A percentile compares a stretch with the other conserved stretches of the same genome.
phyloP scores from a whole-genome alignment of 2,329 filamentous ascomycete species.

The Paracamarosporium sp. region DNA sequence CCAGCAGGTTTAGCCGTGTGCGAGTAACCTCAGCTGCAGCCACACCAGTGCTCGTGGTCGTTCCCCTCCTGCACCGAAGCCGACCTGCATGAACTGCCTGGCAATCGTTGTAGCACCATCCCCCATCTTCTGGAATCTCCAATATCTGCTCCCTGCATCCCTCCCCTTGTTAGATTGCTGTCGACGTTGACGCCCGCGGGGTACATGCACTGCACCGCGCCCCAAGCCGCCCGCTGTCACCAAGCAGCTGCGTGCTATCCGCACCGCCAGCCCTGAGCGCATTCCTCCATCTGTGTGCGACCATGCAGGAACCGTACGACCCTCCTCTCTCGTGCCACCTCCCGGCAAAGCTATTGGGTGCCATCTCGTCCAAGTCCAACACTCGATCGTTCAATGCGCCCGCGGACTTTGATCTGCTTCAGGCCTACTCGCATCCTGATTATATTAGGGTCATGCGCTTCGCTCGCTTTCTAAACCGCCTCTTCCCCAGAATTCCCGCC shows the following conservation, averaged over 20 bases:
- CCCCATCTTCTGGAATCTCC: constrained; percentile 29
- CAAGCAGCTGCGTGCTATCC: not conserved
- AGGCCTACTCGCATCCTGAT: constrained; percentile 16
- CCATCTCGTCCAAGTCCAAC: not conserved
- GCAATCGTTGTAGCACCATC: constrained; percentile 3
- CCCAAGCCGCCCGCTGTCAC: constrained; percentile 29
- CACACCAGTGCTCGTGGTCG: constrained; percentile 24
- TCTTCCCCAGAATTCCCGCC: constrained; percentile 6
- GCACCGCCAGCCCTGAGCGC: not conserved
- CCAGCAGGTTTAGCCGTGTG: constrained; percentile 33
- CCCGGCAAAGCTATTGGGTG: not conserved
- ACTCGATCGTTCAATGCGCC: not conserved
- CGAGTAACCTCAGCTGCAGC: constrained; percentile 32
- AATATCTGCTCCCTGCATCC: constrained; percentile 30
- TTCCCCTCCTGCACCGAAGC: constrained; percentile 24
- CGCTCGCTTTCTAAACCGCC: constrained; percentile 16
- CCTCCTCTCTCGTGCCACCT: not conserved
- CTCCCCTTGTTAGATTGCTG: constrained; percentile 32
- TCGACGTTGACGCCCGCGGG: constrained; percentile 37
- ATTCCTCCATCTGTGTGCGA: constrained; percentile 4
- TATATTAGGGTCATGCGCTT: constrained; percentile 17
- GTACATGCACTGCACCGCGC: constrained; percentile 44
- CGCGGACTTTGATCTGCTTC: constrained; percentile 15
- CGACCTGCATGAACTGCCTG: constrained; percentile 28
- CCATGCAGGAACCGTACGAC: constrained; percentile 12